These are phyloP conservation scores for Eucalyptus sp. DNA, from an alignment of 345 rosid genomes.

Conservation along the genomic window DNA sequence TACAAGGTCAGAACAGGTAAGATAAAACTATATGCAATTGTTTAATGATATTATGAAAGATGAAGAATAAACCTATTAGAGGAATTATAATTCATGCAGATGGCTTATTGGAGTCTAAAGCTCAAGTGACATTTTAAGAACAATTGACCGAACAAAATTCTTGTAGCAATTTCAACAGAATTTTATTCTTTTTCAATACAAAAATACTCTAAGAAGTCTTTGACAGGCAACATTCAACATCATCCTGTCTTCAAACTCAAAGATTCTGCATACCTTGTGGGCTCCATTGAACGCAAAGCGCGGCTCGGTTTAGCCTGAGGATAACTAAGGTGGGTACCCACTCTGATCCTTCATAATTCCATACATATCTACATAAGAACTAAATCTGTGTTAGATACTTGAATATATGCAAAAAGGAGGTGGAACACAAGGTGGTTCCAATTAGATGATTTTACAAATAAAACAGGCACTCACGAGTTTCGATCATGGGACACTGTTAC, in stretches of 20 bases:
- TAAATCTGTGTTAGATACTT: background rate
- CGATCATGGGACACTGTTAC: conserved; percentile 94
- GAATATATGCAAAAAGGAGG: background rate
- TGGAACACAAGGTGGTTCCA: background rate
- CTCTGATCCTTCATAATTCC: conserved; percentile 82
- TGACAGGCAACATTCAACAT: background rate
- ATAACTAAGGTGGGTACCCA: conserved; percentile 97
- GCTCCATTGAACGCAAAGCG: conserved; percentile 95
- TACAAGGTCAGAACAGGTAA: background rate
- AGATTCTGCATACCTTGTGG: conserved; percentile 52
- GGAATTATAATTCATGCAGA: background rate
- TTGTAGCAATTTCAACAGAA: background rate
- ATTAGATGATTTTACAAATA: background rate
- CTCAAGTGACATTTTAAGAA: background rate
- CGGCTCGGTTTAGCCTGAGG: conserved; percentile 96
- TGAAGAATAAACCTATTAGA: background rate
- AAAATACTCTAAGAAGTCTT: background rate
- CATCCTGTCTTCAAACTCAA: background rate
- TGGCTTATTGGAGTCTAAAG: background rate
- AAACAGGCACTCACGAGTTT: conserved; percentile 69
- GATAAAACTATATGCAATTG: background rate
- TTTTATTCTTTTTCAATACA: background rate
- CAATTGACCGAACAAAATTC: background rate
- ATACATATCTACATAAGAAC: conserved; percentile 52
- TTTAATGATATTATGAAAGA: background rate